Conservation (phyloP, 108 stramenopile species). For the Cyclotella distinguenda region DNA sequence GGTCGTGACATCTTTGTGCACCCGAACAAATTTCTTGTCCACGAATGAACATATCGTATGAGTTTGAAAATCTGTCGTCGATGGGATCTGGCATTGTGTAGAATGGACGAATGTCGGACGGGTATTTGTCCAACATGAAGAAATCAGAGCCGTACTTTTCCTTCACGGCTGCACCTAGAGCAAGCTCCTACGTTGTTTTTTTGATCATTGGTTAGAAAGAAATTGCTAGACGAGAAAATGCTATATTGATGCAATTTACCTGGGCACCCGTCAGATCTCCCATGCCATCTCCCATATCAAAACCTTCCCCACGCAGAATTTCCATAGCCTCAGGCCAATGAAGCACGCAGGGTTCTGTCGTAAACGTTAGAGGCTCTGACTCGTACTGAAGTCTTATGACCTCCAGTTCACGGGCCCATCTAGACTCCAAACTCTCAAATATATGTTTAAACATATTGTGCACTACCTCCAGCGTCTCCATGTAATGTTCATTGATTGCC, state of each 20-base stretch:
- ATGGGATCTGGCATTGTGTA: slow-evolving; percentile 97
- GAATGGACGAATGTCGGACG: slow-evolving; percentile 89
- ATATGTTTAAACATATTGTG: slow-evolving; percentile 95
- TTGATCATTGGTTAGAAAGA: background rate
- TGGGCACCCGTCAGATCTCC: slow-evolving; percentile 88
- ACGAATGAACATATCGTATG: slow-evolving; percentile 95
- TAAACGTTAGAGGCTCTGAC: slow-evolving; percentile 89
- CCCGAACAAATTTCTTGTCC: slow-evolving; percentile 98
- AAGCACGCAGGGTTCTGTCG: slow-evolving; percentile 93
- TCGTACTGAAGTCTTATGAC: slow-evolving; percentile 91
- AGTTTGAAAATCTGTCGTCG: slow-evolving; percentile 86
- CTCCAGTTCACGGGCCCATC: slow-evolving; percentile 76
- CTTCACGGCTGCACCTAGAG: slow-evolving; percentile 89
- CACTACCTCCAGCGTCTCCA: slow-evolving; percentile 90
- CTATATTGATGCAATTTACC: slow-evolving; percentile 15
- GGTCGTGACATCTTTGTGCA: slow-evolving; percentile 94
- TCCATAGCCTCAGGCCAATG: slow-evolving; percentile 97
- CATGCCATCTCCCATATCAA: slow-evolving; percentile 87
- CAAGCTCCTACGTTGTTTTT: slow-evolving; percentile 64
- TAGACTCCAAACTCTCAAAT: slow-evolving; percentile 87
- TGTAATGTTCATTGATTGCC: slow-evolving; percentile 95
- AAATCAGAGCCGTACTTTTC: slow-evolving; percentile 96
- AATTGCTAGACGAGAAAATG: background rate
- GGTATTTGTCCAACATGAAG: slow-evolving; percentile 97
- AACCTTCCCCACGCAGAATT: slow-evolving; percentile 71